A percentile compares a stretch with the other conserved stretches of the same genome.
Conservation (phyloP, 176 grass and related monocot genomes). For the Rhynchospora pubera region DNA sequence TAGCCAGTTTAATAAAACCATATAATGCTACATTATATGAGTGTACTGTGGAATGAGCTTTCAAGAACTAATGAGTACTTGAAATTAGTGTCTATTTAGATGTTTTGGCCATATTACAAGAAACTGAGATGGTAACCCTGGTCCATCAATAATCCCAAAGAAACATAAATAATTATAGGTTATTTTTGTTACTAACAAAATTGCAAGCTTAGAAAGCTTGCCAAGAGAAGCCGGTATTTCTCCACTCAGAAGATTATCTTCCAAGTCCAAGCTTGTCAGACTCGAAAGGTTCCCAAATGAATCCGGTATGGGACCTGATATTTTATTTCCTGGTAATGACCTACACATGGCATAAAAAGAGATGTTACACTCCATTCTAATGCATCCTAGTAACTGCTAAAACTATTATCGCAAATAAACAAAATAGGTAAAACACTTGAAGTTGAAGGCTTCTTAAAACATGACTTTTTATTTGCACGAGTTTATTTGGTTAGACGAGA, state of each 20-base stretch:
- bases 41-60: not conserved
- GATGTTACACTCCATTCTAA: not conserved
- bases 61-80: not conserved
- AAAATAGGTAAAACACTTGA: not conserved
- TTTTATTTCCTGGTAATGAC: conserved; percentile 55
- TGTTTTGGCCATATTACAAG: not conserved
- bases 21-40: not conserved
- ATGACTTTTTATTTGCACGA: not conserved
- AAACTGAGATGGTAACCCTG: not conserved
- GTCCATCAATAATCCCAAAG: not conserved
- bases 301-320: conserved; percentile 70
- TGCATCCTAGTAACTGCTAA: too few species aligned
- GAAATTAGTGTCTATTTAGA: not conserved
- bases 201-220: conserved; percentile 50
- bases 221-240: conserved; percentile 80
- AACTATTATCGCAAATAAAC: not conserved
- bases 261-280: conserved; percentile 64
- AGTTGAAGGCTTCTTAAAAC: too few species aligned
- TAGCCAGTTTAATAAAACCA: not conserved
- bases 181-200: conserved; percentile 50
- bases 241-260: conserved; percentile 65
- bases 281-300: conserved; percentile 69
- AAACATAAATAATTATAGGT: not conserved
- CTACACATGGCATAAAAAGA: conserved; percentile 34
- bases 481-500: not conserved